phyloP scores from a whole-genome alignment of 2,329 filamentous ascomycete species.

The Alternaria gaisen region DNA sequence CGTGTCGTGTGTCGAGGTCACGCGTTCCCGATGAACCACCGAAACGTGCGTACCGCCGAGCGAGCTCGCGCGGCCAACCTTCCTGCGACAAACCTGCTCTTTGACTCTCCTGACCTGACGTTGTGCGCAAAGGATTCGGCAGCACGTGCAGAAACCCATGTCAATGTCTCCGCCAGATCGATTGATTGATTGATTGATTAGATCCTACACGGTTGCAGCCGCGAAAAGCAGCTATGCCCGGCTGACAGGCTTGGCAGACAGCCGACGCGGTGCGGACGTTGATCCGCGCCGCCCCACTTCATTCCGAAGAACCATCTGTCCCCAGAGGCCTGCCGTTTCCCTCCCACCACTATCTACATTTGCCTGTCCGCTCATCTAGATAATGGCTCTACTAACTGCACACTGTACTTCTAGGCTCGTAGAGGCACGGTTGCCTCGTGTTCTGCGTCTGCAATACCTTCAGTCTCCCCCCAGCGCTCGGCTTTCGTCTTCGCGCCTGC shows the following conservation, averaged over 20 bases:
- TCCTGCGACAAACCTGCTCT: slow-evolving; percentile 1
- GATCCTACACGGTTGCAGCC: slow-evolving; percentile 19
- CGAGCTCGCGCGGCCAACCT: neutral
- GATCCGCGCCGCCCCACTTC: slow-evolving; percentile 20
- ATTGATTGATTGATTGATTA: slow-evolving; percentile 1
- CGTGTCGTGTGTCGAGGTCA: slow-evolving; percentile 3
- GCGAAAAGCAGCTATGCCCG: slow-evolving; percentile 22
- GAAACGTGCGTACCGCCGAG: slow-evolving; percentile 4
- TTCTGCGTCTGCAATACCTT: slow-evolving; percentile 21
- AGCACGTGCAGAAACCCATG: neutral
- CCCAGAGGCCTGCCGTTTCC: slow-evolving; percentile 11
- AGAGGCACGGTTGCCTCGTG: slow-evolving; percentile 5
- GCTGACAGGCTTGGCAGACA: slow-evolving; percentile 15
- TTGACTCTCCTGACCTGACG: neutral
- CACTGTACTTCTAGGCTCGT: neutral
- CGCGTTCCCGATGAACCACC: slow-evolving; percentile 7
- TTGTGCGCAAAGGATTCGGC: neutral
- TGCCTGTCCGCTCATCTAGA: too few species aligned
- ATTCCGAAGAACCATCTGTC: slow-evolving; percentile 13
- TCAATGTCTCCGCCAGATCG: neutral
- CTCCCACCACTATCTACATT: too few species aligned
- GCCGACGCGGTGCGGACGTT: slow-evolving; percentile 22
- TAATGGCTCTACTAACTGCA: too few species aligned
- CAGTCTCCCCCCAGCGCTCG: slow-evolving; percentile 10
- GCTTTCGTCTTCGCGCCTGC: slow-evolving; percentile 18